Base-by-base conservation (phyloP, 1,284 basidiomycete species). In the Puccinia hordei region DNA sequence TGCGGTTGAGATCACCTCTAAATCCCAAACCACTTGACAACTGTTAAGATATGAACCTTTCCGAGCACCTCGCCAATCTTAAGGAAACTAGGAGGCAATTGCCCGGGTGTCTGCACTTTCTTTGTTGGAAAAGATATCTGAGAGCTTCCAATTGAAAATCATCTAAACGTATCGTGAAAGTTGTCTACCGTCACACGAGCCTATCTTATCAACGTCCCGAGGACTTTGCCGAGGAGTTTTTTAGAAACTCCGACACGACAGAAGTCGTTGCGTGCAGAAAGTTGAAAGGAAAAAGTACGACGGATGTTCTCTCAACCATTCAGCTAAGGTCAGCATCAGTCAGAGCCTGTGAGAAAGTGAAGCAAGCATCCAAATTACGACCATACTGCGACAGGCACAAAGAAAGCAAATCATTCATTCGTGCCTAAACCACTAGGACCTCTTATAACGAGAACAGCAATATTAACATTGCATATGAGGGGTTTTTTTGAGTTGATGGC, bases 1-100 rank as follows among this genome's bases (percentile, higher is more conserved):
- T 75, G 91, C 94, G 0, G 92, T 98, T 5, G 93, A 97, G 83
- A 84, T 90, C 1, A 83, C 84, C 8, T 81, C 84, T 24, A 83
- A 82, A 38, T 65, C 30, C 10, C 61, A 71, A 68, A 30, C 19
- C 15, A 44, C 46, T n/a, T 66, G 61, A 80, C 3, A 33, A 17
- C 0, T 74, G 35, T 12, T 33, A 27, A n/a, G 68, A 38, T 41
- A 68, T 72, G 72, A 15, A 49, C 4, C 66, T 76, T 19, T 72
- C 83, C 9, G 76, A 71, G 12, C n/a, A 77, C 51, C 49, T 51
- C 4, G 19, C 19, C 22, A 22, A 22, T 51, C 12, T 57, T 57
- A n/a, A n/a, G n/a, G n/a, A n/a, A n/a, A n/a, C n/a, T n/a, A 5
- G 15, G 6, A 17, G 6, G 27, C 17, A 30, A 33, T 59, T 33